phyloP scores from a whole-genome alignment of 2,329 filamentous ascomycete genomes.

The Aspergillus viridinutans region DNA sequence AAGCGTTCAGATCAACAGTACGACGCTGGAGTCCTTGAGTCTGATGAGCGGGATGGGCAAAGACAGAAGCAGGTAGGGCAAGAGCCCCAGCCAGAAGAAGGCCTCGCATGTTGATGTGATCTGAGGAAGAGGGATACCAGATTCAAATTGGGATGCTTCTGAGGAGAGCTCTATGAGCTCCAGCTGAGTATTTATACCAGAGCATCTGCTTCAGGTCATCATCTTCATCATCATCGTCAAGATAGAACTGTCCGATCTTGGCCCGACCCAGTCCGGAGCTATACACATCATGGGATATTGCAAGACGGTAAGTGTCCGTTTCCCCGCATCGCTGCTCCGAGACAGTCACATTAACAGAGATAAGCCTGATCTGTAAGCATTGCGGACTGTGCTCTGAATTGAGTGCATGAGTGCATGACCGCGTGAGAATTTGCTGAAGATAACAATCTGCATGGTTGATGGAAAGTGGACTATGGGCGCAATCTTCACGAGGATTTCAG shows the following conservation, averaged over 20 bases:
- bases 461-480: not conserved
- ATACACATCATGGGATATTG: not conserved
- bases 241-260: not conserved
- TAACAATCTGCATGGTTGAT: not conserved
- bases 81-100: constrained; percentile 4
- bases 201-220: not conserved
- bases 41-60: constrained; percentile 4
- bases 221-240: too few relatives aligned
- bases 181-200: not conserved
- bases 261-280: not conserved
- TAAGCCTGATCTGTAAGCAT: not conserved
- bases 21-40: constrained; percentile 1
- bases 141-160: not conserved
- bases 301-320: not conserved
- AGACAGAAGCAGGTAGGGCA: constrained; percentile 2
- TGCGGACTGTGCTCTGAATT: not conserved
- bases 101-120: constrained; percentile 1
- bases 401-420: not conserved
- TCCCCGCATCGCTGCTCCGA: not conserved
- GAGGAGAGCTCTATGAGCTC: not conserved
- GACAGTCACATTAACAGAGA: not conserved
- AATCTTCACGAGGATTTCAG: not conserved
- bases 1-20: constrained; percentile 5
- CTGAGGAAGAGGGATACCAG: not conserved
- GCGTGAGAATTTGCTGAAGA: not conserved